Evolutionary conservation across 768 basidiomycete species (phyloP).

Genomic region (Suillus ampliporus): DNA sequence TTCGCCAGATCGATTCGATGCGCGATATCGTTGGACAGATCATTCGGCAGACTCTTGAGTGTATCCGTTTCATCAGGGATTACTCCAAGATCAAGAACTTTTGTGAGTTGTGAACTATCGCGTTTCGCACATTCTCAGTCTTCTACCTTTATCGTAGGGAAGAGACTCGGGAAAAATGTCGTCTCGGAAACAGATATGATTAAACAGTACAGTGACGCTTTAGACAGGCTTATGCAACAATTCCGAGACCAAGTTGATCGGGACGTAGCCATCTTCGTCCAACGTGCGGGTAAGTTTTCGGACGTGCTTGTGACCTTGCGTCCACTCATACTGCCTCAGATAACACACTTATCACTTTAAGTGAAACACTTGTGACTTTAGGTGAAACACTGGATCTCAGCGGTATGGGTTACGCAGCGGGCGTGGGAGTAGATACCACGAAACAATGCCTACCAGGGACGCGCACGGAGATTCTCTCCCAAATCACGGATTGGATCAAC

Average conservation of each 20-base stretch:
- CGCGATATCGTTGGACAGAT: conserved; percentile 6
- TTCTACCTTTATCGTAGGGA: neutral
- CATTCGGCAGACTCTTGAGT: conserved; percentile 29
- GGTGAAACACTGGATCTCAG: conserved; percentile 2
- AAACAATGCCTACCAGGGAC: conserved; percentile 24
- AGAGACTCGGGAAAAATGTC: neutral
- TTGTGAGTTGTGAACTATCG: conserved; percentile 15
- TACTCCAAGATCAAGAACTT: conserved; percentile 30
- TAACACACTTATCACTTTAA: no score
- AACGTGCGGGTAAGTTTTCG: neutral
- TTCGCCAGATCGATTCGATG: neutral
- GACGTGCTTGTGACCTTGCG: neutral
- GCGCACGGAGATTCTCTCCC: conserved; percentile 14
- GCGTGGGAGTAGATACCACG: conserved; percentile 1
- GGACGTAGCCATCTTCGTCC: neutral
- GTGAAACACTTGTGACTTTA: no score
- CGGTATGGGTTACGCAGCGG: conserved; percentile 6
- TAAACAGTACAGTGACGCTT: neutral
- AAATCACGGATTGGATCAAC: conserved; percentile 23
- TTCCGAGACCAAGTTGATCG: neutral
- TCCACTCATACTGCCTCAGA: neutral
- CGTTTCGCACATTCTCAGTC: neutral
- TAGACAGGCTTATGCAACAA: conserved; percentile 10
- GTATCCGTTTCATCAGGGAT: conserved; percentile 33
- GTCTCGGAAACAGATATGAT: neutral